Evolutionary conservation across 2,329 filamentous ascomycete genomes (phyloP), one percentile per base, ranked within the genome.

Genomic region (Botryosphaeria dothidea): DNA sequence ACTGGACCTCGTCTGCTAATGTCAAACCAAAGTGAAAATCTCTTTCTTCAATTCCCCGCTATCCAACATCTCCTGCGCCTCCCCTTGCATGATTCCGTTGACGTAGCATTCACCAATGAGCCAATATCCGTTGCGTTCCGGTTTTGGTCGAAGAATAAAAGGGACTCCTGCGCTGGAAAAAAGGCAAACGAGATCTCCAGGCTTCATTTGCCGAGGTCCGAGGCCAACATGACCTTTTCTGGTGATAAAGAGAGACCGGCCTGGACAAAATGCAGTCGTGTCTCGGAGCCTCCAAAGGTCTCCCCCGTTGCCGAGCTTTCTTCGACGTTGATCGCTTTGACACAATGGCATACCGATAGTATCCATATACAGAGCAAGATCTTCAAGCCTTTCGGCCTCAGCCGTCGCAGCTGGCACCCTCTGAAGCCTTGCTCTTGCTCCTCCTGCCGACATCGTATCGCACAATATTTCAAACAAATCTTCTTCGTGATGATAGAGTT

Each of bases 261-360:
- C 6, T 11, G 1, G 1, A 7, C 11, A 17, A 6, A 17, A 1
- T 0, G 1, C 2, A 15, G 21, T 27, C 8, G 46, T 15, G 1
- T 0, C 5, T 2, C 1, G 3, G 15, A 49, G 23, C 15, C 15
- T 49, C 8, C 21, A 17, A 1, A 27, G 15, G 15, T 27, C 46
- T 17, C 21, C 46, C 1, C 13, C 0, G 6, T 8, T 2, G 4
- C 2, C 5, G 21, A 15, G 7, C 4, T 13, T 2, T 8, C 1
- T 27, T 0, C 1, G 46, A 3, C 25, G 15, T 13, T 11, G 0
- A 1, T 29, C 46, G 3, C 1, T 2, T 17, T 21, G 17, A n/a
- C 3, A 19, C 1, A 17, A 17, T 8, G 1, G 41, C 3, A 45
- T 45, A 19, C 41, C n/a, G 19, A 45, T 8, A 11, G 41, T 45